Conservation (phyloP, 2,329 filamentous ascomycete species). For the Penicillium freii region DNA sequence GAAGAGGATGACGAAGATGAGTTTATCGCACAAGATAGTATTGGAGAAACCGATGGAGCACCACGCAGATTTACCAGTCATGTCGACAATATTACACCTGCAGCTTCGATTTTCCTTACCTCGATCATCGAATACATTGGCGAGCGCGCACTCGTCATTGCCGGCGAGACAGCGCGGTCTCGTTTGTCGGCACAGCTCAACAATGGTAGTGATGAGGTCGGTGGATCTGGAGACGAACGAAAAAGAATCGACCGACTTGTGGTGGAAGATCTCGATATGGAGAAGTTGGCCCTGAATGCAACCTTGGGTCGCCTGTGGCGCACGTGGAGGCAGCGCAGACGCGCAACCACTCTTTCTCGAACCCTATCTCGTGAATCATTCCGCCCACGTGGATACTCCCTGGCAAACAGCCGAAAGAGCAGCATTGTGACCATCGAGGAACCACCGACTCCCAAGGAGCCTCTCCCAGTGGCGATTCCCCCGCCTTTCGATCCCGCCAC, state of each 20-base stretch:
- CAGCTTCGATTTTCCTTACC: conserved; percentile 92
- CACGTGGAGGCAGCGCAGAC: conserved; percentile 80
- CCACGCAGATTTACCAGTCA: conserved; percentile 57
- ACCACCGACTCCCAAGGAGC: conserved; percentile 19
- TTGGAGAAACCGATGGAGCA: conserved; percentile 57
- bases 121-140: conserved; percentile 92
- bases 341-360: conserved; percentile 37
- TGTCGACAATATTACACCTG: conserved; percentile 73
- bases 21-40: conserved; percentile 76
- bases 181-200: conserved; percentile 33
- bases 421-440: conserved; percentile 40
- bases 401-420: conserved; percentile 37
- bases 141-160: conserved; percentile 83
- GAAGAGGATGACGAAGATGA: conserved; percentile 97
- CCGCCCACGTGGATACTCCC: conserved; percentile 29
- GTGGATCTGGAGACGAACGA: conserved; percentile 44
- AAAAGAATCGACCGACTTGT: conserved; percentile 62
- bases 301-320: conserved; percentile 89
- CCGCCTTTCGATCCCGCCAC: conserved; percentile 30
- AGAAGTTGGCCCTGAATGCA: conserved; percentile 85
- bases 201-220: conserved; percentile 57
- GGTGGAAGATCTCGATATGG: conserved; percentile 90
- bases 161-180: conserved; percentile 72
- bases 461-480: conserved; percentile 7
- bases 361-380: conserved; percentile 45